Base-by-base conservation (phyloP, 1,139 yeast genomes). In the Suhomyces coccinellae region DNA sequence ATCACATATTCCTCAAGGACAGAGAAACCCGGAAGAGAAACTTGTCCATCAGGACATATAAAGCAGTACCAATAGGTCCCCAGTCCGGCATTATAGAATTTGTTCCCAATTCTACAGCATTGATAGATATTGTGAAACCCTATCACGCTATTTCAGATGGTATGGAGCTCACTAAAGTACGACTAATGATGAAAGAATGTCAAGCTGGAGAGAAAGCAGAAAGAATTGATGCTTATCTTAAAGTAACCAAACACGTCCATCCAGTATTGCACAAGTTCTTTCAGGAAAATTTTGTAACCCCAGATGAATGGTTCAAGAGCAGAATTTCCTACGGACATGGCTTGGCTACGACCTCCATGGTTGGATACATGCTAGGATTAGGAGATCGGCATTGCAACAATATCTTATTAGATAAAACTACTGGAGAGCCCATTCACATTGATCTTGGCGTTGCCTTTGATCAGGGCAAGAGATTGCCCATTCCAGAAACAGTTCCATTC, bases 401-500 rank as follows among this genome's bases (percentile, higher is more conserved):
- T 61, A 85, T 95, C 36, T 66, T 95, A 46, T 61, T 95, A n/a
- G 98, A 95, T 61, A 73, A 75, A 43, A 61, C 61, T 13, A 77
- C 87, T 0, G 99, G 99, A 0, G 97, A 91, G 54, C 96, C 97
- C 0, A 83, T 95, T 26, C 99, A 95, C 62, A 95, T 95, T 56
- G 99, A 95, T 62, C 70, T 95, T 30, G 99, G 99, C 0, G 93
- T 93, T 44, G 95, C 98, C 0, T 95, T 95, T 68, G 99, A 95
- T 59, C 91, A 86, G 58, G 99, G 99, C 0, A 84, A 80, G 55
- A 65, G 83, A 13, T 69, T 95, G 38, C 86, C 95, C 0, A 79
- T 91, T 14, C 99, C 99, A 0, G 99, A 95, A 57, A 78, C 87
- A 0, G 96, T 95, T 2, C 99, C 99, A 1, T 95, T 95, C 61